phyloP scores from a whole-genome alignment of 257 asterid species.

The Eucommia ulmoides region DNA sequence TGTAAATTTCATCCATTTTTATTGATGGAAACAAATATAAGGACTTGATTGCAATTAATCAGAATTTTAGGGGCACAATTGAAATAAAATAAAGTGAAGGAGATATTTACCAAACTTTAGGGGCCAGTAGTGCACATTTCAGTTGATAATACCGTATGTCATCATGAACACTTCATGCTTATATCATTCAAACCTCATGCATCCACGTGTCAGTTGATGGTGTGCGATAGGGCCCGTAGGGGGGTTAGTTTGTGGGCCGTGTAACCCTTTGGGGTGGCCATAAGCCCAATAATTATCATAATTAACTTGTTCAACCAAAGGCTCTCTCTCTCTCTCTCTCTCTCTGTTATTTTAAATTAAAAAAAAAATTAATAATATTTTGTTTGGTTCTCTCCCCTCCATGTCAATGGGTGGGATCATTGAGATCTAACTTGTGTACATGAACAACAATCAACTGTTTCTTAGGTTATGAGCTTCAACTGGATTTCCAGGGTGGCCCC shows the following conservation, averaged over 20 bases:
- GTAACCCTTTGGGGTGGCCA: constrained; percentile 8
- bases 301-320: constrained; percentile 9
- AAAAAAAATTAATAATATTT: background rate
- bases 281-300: constrained; percentile 15
- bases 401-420: background rate
- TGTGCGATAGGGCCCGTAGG: too few relatives aligned
- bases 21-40: too few relatives aligned
- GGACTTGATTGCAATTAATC: background rate
- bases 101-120: too few relatives aligned
- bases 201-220: constrained; percentile 24
- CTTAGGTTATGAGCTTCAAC: background rate
- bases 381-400: too few relatives aligned
- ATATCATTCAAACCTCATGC: constrained; percentile 22
- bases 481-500: too few relatives aligned
- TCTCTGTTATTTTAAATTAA: background rate
- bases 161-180: constrained; percentile 38
- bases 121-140: too few relatives aligned
- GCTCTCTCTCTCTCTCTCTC: background rate
- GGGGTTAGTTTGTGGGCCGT: constrained; percentile 11
- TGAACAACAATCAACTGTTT: background rate
- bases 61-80: background rate
- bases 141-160: constrained; percentile 13
- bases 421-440: background rate
- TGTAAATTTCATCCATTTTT: too few relatives aligned
- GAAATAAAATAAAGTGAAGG: background rate